Evolutionary conservation across 768 basidiomycete species (phyloP), one percentile per base, ranked within the genome.

Genomic region (Cystofilobasidium capitatum): DNA sequence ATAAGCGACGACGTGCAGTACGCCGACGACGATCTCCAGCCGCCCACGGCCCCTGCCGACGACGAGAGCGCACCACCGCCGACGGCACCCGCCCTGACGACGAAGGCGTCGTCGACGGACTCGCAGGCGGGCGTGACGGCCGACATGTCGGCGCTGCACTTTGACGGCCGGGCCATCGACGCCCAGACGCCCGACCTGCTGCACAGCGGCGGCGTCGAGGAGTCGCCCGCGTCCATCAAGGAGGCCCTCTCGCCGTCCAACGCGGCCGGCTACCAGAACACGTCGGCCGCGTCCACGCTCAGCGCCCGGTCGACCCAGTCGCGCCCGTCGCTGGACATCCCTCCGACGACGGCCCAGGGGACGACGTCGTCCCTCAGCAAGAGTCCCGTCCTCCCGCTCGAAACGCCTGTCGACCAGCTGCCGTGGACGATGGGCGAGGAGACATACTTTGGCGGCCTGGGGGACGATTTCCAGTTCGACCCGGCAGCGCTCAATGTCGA

Each of bases 151-250:
- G n/a, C 58, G 13, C 24, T 24, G 24, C 26, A 37, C 2, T 39
- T 40, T 5, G 58, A 64, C 24, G 49, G 37, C 24, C 51, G 63
- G 9, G 29, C 63, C 20, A 35, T 39, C 36, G 65, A 66, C 45
- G 65, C 65, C 13, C 58, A 59, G 35, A 66, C 65, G 26, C 65
- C 65, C 58, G 65, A 66, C 47, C 65, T 66, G 6, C 65, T 66
- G n/a, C 65, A 66, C 37, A 59, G 58, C 2, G 7, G 20, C 51
- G 36, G 49, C 35, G 59, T 54, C 37, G 66, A 68, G 24, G 66
- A 68, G 33, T 62, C 60, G 51, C 66, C 66, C 12, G 62, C 62
- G 1, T 62, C 60, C 16, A 31, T 47, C 22, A 57, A 58, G 17
- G 66, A 68, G 49, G 66, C 60, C n/a, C 49, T 68, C 42, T 68